phyloP scores from a whole-genome alignment of 116 monocot species.

The Dioscorea cayenensis region DNA sequence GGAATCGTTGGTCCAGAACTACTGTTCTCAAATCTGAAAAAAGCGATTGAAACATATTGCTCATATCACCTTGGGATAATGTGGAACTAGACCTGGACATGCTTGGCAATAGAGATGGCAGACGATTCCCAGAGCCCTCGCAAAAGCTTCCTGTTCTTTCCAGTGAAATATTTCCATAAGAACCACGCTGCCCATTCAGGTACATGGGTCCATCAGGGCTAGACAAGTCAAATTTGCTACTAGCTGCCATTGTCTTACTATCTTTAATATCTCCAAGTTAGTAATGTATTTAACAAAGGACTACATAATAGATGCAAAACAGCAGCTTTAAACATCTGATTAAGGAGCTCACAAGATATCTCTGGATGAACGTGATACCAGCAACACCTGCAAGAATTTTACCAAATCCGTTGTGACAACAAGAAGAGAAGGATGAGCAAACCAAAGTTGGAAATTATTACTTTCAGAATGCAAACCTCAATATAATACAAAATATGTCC shows the following conservation, averaged over 20 bases:
- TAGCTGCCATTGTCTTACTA: constrained; percentile 27
- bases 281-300: background rate
- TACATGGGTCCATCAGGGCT: constrained; percentile 34
- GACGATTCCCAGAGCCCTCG: constrained; percentile 24
- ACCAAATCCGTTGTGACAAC: background rate
- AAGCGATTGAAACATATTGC: constrained; percentile 31
- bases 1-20: constrained; percentile 26
- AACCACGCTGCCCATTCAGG: constrained; percentile 32
- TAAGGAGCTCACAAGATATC: background rate
- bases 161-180: constrained; percentile 17
- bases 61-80: constrained; percentile 24
- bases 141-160: constrained; percentile 46
- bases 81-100: constrained; percentile 20
- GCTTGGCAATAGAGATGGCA: constrained; percentile 16
- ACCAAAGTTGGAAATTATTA: background rate
- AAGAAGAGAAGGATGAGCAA: background rate
- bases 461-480: background rate
- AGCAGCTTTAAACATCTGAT: background rate
- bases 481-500: background rate
- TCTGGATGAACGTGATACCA: background rate
- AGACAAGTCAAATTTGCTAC: constrained; percentile 36
- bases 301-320: background rate
- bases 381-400: background rate
- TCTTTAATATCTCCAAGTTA: background rate
- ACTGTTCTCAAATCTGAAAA: constrained; percentile 31